Conservation (phyloP, 164 flowering plant species). For the Nelumbo lutea region DNA sequence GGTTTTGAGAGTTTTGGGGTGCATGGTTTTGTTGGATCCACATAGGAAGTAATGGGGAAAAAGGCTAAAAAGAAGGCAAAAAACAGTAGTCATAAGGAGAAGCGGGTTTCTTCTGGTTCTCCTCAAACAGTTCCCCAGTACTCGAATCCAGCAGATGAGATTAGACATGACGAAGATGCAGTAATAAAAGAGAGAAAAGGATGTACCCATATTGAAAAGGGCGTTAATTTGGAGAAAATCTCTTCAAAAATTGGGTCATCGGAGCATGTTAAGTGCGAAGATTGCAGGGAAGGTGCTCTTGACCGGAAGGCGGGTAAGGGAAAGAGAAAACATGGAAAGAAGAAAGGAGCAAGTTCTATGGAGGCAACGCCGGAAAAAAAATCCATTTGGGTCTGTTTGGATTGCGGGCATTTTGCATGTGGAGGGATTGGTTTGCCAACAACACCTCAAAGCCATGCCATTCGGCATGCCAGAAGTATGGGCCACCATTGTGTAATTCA, state of each 20-base stretch:
- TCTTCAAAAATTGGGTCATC: slow-evolving; percentile 34
- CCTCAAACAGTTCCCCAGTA: slow-evolving; percentile 17
- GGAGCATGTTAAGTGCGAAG: slow-evolving; percentile 48
- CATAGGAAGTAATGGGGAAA: slow-evolving; percentile 67
- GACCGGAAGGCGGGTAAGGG: slow-evolving; percentile 53
- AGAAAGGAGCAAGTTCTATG: slow-evolving; percentile 35
- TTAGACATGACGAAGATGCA: slow-evolving; percentile 25
- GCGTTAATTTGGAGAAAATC: slow-evolving; percentile 41
- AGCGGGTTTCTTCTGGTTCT: slow-evolving; percentile 21
- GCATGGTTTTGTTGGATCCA: slow-evolving; percentile 18
- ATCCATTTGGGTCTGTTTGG: slow-evolving; percentile 83
- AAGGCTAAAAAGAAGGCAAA: slow-evolving; percentile 62
- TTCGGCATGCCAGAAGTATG: slow-evolving; percentile 49
- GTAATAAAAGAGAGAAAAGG: slow-evolving; percentile 33
- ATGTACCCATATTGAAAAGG: slow-evolving; percentile 62
- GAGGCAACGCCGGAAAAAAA: slow-evolving; percentile 36
- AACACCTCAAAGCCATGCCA: slow-evolving; percentile 58
- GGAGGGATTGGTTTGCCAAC: slow-evolving; percentile 83
- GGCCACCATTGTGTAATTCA: slow-evolving; percentile 69
- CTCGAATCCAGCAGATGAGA: slow-evolving; percentile 19
- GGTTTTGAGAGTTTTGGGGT: slow-evolving; percentile 2
- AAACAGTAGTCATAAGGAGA: slow-evolving; percentile 43
- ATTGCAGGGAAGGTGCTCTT: slow-evolving; percentile 50
- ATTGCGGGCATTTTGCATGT: slow-evolving; percentile 83
- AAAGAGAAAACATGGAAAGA: slow-evolving; percentile 64